Base-by-base conservation (phyloP, 2,329 filamentous ascomycete species). In the Aspergillus pseudotamarii region DNA sequence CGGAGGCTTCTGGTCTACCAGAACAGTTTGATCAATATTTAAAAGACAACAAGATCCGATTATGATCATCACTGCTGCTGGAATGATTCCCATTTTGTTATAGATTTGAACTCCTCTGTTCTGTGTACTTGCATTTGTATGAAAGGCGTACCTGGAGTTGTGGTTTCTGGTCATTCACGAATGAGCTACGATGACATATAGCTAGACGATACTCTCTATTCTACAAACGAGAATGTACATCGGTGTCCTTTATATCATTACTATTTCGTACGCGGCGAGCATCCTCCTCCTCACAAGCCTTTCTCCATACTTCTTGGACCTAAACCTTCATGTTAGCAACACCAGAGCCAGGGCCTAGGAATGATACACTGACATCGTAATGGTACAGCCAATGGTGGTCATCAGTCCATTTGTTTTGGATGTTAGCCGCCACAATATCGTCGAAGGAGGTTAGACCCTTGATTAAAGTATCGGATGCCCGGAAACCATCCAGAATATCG, bases 11-110 rank as follows among this genome's bases (percentile, higher is more conserved):
- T 5, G 62, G 69, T 10, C 36, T 63, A 14, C 61, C 67, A 3
- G 58, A 60, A 21, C 46, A n/a, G 14, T 71, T 75, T 30, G 66
- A 74, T 11, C 38, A 68, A 36, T 76, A 72, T 45, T 64, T 75
- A 30, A 43, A 58, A 12, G 59, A 65, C 12, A 65, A 62, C 48
- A 30, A 57, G 2, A 41, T 69, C 19, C 36, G 45, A n/a, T 19
- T 62, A 19, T 21, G 6, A 53, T 63, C 30, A 71, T 38, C 4
- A 34, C 2, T 41, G 1, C 2, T 54, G 3, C 23, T 6, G 0
- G 2, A 48, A 8, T 28, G 2, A 16, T 10, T 53, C 1, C n/a
- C 0, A n/a, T 1, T 16, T 32, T 16, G 1, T 11, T 3, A 4
- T 32, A 19, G 1, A 6, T 3, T 53, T 34, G 9, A 5, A 2